Evolutionary conservation across 345 rosid genomes (phyloP), one percentile per base, ranked within the genome.

Genomic region (Camelina neglecta): DNA sequence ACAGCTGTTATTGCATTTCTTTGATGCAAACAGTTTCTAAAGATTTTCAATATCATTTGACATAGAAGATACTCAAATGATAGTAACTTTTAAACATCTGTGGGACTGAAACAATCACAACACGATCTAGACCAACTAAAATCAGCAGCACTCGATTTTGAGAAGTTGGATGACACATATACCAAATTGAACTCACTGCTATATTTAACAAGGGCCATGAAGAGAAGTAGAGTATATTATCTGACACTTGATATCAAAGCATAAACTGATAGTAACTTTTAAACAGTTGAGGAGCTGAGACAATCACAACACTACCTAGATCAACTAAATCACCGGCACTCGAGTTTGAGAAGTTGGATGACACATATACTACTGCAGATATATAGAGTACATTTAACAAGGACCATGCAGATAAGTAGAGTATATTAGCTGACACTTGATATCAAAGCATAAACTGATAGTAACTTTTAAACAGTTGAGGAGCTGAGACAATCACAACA

Each of bases 261-360:
- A 68, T 59, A 49, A 33, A 80, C 86, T 83, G 44, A 39, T 39
- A 16, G 23, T 41, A 45, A 35, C 59, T 3, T 45, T 33, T 10
- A 18, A 45, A 29, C 45, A 58, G 16, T 23, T 39, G n/a, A 12
- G 62, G 9, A 7, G 72, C 11, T 18, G 18, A 38, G 60, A 60
- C 20, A 53, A 60, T n/a, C 51, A 45, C 53, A 70, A 47, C 8
- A 54, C 24, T 66, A 51, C 60, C 48, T 49, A 39, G n/a, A 35
- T 36, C 42, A 70, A 70, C 50, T 35, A 47, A 69, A 42, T 38
- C 39, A 72, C 39, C 11, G n/a, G 20, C 11, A 29, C 29, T n/a
- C 39, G 2, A 66, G 16, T 45, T 57, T 21, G 11, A 55, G 10
- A 39, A 16, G 45, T 55, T n/a, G 41, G 39, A 16, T n/a, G 31